These are phyloP conservation scores for Wallacemonas sp. DNA, from an alignment of 208 protist species.

Conservation along the genomic window DNA sequence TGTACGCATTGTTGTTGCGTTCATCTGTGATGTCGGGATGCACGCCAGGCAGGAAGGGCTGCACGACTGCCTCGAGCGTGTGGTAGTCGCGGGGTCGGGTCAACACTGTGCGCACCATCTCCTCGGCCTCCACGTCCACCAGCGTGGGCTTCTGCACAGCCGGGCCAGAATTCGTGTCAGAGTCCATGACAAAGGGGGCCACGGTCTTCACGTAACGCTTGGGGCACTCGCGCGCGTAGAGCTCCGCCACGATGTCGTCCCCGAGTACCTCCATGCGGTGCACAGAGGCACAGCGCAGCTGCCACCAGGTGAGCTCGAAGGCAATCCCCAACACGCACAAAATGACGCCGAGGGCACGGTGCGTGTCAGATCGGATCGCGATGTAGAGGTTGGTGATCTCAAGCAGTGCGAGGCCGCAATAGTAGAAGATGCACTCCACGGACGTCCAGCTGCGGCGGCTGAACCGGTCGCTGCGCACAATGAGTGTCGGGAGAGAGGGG, in stretches of 20 bases:
- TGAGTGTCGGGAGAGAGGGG: no score
- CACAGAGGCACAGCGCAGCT: neutral
- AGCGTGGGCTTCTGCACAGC: no score
- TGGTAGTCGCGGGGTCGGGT: neutral
- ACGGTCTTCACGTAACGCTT: neutral
- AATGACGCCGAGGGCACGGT: neutral
- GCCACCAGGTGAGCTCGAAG: neutral
- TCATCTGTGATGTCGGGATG: no score
- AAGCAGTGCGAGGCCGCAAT: neutral
- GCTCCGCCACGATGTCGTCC: neutral
- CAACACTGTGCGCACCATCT: conserved; percentile 1
- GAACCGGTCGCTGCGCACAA: neutral
- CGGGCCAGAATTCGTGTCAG: no score
- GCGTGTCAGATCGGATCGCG: neutral
- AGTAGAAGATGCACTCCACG: neutral
- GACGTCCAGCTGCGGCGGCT: neutral
- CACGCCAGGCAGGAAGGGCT: neutral
- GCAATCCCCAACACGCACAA: neutral
- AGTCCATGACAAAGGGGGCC: no score
- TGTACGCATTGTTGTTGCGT: no score
- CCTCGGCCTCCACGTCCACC: neutral
- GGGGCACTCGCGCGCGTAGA: neutral
- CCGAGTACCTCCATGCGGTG: neutral
- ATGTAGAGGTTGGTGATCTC: neutral
- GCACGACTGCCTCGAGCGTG: neutral